Evolutionary conservation across 352 stramenopile species (phyloP), one percentile per base, ranked within the genome.

Genomic region (Lagenidium giganteum): DNA sequence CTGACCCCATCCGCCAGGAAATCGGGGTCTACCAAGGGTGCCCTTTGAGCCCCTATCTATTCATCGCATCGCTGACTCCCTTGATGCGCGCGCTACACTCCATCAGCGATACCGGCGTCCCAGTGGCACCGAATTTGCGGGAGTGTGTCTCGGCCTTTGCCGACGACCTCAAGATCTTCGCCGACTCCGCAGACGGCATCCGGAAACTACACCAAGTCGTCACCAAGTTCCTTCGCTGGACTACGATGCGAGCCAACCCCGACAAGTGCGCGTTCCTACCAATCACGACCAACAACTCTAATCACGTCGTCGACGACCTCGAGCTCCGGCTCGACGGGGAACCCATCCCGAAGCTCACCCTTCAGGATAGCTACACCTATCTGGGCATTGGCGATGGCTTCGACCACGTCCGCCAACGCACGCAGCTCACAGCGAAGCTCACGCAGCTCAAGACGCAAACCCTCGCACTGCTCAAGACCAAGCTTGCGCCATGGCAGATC

Each of bases 81-180:
- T 30, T 36, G 42, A 18, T 54, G 23, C 34, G 29, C 16, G 27
- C 16, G 16, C 22, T 46, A 17, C 42, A 55, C 9, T 32, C 21
- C 17, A 16, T 38, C 14, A n/a, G 31, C 8, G 8, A 23, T n/a
- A 20, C 14, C 8, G 37, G 37, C 5, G 37, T 43, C 22, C 17
- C 5, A 23, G 16, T 40, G 16, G 33, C 33, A 20, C 5, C 4
- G 5, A 20, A 40, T 5, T 5, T 32, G 24, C 29, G 21, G 2
- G 5, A 21, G 26, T 37, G 48, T 21, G 29, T 4, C 4, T 36
- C 45, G 6, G 42, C 50, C 1, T 60, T 61, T 30, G 56, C 34
- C 0, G 48, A 62, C 32, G 51, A 66, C 41, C 28, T 61, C 7
- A 61, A 55, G 42, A 31, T 65, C 9, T 65, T 57, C 51, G 50